Conservation (phyloP, 2,329 filamentous ascomycete species). For the Clonostachys sp. region DNA sequence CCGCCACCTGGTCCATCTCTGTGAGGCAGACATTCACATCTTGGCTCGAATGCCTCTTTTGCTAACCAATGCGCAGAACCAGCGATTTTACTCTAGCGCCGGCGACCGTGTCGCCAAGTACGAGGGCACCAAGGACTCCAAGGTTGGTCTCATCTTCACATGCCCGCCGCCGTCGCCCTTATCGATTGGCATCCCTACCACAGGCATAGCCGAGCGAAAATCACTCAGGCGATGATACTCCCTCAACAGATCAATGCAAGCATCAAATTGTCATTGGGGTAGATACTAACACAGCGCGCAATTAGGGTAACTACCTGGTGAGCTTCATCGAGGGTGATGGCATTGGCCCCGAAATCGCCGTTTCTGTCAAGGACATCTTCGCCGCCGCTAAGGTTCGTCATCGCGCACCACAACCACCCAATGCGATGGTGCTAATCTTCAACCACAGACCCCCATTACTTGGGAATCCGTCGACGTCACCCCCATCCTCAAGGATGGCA, state of each 20-base stretch:
- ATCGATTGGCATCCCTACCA: constrained; percentile 6
- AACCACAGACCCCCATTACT: constrained; percentile 72
- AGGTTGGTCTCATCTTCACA: constrained; percentile 38
- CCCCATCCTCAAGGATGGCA: constrained; percentile 88
- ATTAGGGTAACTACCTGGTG: constrained; percentile 88
- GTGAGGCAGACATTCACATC: constrained; percentile 11
- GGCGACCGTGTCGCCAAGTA: constrained; percentile 84
- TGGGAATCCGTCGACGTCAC: constrained; percentile 98
- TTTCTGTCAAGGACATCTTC: constrained; percentile 99
- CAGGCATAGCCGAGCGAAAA: constrained; percentile 20
- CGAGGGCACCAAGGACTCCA: constrained; percentile 80
- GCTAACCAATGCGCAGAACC: constrained; percentile 28
- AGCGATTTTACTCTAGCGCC: constrained; percentile 60
- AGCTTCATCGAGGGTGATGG: constrained; percentile 98
- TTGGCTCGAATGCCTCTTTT: background rate
- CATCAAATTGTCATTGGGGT: constrained; percentile 2
- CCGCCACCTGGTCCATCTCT: constrained; percentile 30
- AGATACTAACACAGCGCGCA: constrained; percentile 10
- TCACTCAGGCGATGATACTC: constrained; percentile 28
- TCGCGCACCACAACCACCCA: background rate
- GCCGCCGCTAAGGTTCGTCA: constrained; percentile 77
- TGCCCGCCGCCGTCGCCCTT: background rate
- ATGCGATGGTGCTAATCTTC: constrained; percentile 13
- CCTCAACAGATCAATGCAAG: background rate
- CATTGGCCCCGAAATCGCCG: constrained; percentile 95